phyloP scores from a whole-genome alignment of 129 eudicot species.

The Flaveria bidentis region DNA sequence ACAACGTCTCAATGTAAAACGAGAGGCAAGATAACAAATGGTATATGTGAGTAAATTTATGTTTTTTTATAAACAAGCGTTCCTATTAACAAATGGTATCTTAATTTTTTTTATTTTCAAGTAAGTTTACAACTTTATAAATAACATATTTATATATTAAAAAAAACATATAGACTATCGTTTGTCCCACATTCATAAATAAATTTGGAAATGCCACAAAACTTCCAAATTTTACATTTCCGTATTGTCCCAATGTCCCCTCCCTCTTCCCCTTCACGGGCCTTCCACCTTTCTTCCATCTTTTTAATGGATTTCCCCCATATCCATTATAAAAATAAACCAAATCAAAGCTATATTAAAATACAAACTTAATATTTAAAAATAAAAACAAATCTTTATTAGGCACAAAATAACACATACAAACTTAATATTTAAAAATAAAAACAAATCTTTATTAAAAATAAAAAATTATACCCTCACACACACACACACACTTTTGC shows the following conservation, averaged over 20 bases:
- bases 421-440: neutral
- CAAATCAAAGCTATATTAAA: constrained; percentile 4
- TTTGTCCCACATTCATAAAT: constrained; percentile 7
- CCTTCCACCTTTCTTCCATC: constrained; percentile 24
- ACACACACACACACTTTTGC: constrained; percentile 1
- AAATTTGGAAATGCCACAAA: neutral
- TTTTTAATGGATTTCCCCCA: constrained; percentile 9
- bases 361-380: neutral
- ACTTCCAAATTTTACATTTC: constrained; percentile 22
- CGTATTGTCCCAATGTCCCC: constrained; percentile 20
- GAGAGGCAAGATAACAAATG: no score
- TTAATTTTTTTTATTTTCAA: no score
- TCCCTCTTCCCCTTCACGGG: constrained; percentile 28
- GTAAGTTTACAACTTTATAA: neutral
- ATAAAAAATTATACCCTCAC: neutral
- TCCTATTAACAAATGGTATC: no score
- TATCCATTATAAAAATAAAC: constrained; percentile 17
- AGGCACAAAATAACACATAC: no score
- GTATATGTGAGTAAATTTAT: no score
- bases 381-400: neutral
- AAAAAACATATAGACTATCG: neutral
- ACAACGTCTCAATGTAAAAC: no score
- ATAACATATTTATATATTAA: neutral
- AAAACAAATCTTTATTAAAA: neutral
- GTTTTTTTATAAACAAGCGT: no score